Conservation (phyloP, 257 asterid genomes). For the Solanum sitiens region DNA sequence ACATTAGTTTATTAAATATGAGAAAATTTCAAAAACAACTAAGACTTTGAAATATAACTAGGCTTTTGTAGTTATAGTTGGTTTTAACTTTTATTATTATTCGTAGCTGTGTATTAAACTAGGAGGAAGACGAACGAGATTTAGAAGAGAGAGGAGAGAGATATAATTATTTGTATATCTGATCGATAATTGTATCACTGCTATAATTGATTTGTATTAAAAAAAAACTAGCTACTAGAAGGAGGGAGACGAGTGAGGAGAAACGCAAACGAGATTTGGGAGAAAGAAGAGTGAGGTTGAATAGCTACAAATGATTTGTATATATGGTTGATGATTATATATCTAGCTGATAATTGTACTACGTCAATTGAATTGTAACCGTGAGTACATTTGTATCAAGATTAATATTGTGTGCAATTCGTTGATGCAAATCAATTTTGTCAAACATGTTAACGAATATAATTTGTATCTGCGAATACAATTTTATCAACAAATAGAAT, state of each 20-base stretch:
- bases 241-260: neutral
- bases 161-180: neutral
- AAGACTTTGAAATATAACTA: too few relatives aligned
- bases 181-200: too few relatives aligned
- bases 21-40: too few relatives aligned
- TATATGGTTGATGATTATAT: neutral
- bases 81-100: too few relatives aligned
- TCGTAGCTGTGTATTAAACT: too few relatives aligned
- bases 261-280: fast-evolving
- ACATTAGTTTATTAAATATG: neutral
- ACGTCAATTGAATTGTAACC: neutral
- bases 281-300: neutral
- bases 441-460: fast-evolving
- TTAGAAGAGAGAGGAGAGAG: too few relatives aligned
- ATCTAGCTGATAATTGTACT: neutral
- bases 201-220: neutral
- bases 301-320: neutral
- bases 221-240: neutral
- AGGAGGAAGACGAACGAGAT: fast-evolving
- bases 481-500: too few relatives aligned
- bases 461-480: neutral
- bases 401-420: neutral
- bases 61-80: neutral
- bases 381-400: neutral
- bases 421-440: neutral